Evolutionary conservation across 192 early-diverging fungal species (phyloP).

Genomic region (Dissophora globulifera): DNA sequence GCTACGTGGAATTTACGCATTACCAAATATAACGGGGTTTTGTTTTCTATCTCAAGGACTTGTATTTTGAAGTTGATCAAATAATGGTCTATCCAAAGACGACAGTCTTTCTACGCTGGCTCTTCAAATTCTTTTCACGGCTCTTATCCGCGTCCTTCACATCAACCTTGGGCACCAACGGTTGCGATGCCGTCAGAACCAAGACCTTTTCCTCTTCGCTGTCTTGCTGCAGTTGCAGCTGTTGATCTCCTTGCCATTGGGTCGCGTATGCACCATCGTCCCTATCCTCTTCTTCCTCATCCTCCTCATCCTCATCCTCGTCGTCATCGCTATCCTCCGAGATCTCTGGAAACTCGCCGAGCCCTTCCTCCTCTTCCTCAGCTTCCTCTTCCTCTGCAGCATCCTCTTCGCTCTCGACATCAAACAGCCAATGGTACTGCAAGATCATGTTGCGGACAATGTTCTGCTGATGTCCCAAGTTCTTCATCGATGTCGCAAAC

Average conservation of each 20-base stretch:
- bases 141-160: background rate
- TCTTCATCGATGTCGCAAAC: constrained; percentile 75
- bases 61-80: too few relatives aligned
- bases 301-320: constrained; percentile 14
- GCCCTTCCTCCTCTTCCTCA: constrained; percentile 18
- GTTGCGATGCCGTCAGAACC: background rate
- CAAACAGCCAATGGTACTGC: constrained; percentile 82
- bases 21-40: too few relatives aligned
- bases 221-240: background rate
- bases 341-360: constrained; percentile 35
- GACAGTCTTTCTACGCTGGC: constrained; percentile 33
- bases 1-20: too few relatives aligned
- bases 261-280: background rate
- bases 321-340: constrained; percentile 36
- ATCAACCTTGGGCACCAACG: background rate
- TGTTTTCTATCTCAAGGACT: too few relatives aligned
- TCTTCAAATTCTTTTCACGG: constrained; percentile 7
- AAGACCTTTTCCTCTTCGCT: background rate
- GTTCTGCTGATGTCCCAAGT: constrained; percentile 77
- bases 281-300: background rate
- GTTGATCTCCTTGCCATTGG: background rate
- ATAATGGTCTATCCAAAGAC: constrained; percentile 31
- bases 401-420: constrained; percentile 69
- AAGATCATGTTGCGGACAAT: constrained; percentile 79
- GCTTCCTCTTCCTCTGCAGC: constrained; percentile 9